Percentiles rank a stretch among this genome's conserved stretches.
These are phyloP conservation scores for Penicillium bialowiezense DNA, from an alignment of 495 filamentous ascomycete species.

Conservation along the genomic window DNA sequence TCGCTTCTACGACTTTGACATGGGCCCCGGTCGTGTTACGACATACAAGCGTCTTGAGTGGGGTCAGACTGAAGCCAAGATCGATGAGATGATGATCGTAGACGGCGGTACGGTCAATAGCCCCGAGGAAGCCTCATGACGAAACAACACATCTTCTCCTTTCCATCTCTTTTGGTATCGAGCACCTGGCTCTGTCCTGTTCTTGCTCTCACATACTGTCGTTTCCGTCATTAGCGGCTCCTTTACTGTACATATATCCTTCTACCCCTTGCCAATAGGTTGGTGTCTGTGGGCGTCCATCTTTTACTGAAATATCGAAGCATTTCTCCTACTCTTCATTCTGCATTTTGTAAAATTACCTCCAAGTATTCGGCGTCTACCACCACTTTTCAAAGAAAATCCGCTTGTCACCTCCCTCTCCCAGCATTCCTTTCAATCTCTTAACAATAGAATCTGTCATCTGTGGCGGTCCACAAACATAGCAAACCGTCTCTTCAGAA, in stretches of 20 bases:
- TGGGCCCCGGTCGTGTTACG: conserved; percentile 76
- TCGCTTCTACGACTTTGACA: conserved; percentile 88
- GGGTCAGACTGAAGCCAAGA: conserved; percentile 64
- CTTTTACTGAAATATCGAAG: conserved; percentile 20
- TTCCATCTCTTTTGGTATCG: conserved; percentile 10
- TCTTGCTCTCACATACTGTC: conserved; percentile 16
- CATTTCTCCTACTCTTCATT: conserved; percentile 15
- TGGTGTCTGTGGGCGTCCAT: conserved; percentile 22
- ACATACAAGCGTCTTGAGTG: conserved; percentile 93
- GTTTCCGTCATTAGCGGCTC: conserved; percentile 9
- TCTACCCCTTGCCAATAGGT: conserved; percentile 22
- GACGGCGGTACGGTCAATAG: conserved; percentile 65
- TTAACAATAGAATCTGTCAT: conserved; percentile 81
- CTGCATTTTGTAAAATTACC: neutral
- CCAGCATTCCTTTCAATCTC: conserved; percentile 45
- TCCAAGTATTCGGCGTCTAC: conserved; percentile 36
- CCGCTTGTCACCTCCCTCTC: conserved; percentile 46
- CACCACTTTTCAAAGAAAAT: conserved; percentile 90
- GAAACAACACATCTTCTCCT: conserved; percentile 4
- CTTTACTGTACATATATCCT: conserved; percentile 27
- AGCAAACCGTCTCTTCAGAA: conserved; percentile 56
- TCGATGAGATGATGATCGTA: conserved; percentile 87
- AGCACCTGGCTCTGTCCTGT: conserved; percentile 6
- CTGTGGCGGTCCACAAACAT: conserved; percentile 72
- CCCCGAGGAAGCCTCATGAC: conserved; percentile 16